Conservation (phyloP, 257 asterid species). For the Avicennia marina region DNA sequence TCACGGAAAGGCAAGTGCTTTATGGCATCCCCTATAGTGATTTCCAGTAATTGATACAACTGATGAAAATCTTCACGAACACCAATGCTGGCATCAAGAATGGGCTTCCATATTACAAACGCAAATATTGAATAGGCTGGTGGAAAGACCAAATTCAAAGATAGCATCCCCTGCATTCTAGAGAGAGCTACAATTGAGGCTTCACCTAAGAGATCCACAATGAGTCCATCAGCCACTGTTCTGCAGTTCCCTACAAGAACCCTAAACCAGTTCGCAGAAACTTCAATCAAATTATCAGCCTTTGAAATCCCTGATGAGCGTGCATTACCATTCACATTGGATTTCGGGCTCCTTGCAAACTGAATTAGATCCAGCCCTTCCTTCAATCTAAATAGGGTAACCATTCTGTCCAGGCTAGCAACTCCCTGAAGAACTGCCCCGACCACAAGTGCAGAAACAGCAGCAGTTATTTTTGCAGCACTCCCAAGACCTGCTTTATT, state of each 20-base stretch:
- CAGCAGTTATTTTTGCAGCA: slow-evolving; percentile 60
- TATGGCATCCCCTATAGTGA: slow-evolving; percentile 63
- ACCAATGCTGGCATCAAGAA: slow-evolving; percentile 53
- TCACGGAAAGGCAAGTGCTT: slow-evolving; percentile 94
- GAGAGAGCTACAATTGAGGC: slow-evolving; percentile 75
- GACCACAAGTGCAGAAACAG: slow-evolving; percentile 77
- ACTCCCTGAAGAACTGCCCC: slow-evolving; percentile 94
- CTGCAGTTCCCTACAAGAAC: slow-evolving; percentile 97
- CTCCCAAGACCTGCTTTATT: slow-evolving; percentile 48
- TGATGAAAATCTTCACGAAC: slow-evolving; percentile 78
- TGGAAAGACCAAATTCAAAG: slow-evolving; percentile 72
- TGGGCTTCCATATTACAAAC: slow-evolving; percentile 78
- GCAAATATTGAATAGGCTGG: slow-evolving; percentile 91
- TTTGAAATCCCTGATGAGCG: slow-evolving; percentile 61
- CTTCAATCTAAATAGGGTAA: slow-evolving; percentile 69
- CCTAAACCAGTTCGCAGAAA: slow-evolving; percentile 93
- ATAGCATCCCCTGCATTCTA: slow-evolving; percentile 77
- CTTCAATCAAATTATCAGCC: slow-evolving; percentile 74
- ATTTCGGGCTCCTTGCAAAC: slow-evolving; percentile 71
- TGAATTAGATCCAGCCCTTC: slow-evolving; percentile 90
- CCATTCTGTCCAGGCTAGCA: slow-evolving; percentile 90
- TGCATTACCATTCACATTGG: slow-evolving; percentile 74
- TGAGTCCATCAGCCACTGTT: slow-evolving; percentile 80
- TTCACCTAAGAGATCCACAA: slow-evolving; percentile 88
- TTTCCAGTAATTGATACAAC: slow-evolving; percentile 51